Conservation (phyloP, 768 basidiomycete genomes). For the Solioccasus polychromus region DNA sequence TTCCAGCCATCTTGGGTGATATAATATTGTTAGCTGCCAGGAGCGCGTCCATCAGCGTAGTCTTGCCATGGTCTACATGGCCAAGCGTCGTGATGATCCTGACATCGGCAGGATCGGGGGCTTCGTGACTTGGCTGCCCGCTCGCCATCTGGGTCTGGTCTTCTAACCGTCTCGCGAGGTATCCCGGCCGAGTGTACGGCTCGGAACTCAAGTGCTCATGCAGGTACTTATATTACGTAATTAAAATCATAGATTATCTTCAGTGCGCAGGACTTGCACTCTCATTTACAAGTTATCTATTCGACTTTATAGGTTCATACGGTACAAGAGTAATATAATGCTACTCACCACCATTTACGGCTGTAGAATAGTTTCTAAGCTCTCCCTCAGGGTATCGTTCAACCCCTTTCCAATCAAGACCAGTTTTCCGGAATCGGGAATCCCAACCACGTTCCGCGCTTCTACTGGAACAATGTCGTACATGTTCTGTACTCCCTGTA, state of each 20-base stretch:
- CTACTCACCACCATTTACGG: constrained; percentile 2
- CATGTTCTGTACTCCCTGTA: constrained; percentile 90
- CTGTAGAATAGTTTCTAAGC: constrained; percentile 39
- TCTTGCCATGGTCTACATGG: constrained; percentile 96
- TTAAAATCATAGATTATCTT: no score
- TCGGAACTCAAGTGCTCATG: not conserved
- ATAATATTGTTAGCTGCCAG: constrained; percentile 98
- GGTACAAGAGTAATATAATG: no score
- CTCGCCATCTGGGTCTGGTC: constrained; percentile 20
- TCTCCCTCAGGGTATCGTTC: constrained; percentile 50
- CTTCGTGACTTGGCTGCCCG: constrained; percentile 14
- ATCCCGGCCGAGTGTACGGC: not conserved
- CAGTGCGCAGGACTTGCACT: no score
- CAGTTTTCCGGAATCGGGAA: constrained; percentile 70
- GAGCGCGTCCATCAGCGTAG: constrained; percentile 90
- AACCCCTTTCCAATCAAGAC: constrained; percentile 87
- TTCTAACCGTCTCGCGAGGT: not conserved
- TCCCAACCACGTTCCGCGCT: constrained; percentile 39
- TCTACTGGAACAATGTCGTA: constrained; percentile 69
- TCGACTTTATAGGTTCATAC: no score
- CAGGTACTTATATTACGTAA: not conserved
- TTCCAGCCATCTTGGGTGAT: constrained; percentile 90
- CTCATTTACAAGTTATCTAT: no score
- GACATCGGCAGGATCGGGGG: constrained; percentile 43
- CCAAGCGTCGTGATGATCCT: constrained; percentile 85